Conservation (phyloP, 2,329 filamentous ascomycete species). For the Phialophora macrospora region DNA sequence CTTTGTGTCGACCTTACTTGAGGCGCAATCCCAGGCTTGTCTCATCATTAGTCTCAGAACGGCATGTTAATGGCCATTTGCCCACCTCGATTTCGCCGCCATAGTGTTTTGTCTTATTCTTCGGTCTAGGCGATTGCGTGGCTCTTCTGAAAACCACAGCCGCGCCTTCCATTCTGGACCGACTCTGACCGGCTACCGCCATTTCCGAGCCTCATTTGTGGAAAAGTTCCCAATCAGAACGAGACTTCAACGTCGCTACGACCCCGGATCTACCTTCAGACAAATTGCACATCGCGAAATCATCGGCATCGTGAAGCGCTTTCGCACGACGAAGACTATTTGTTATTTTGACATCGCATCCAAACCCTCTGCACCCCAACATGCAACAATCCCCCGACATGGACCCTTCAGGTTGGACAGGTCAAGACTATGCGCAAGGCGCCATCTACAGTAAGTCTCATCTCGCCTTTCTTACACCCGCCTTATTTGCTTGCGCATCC, state of each 20-base stretch:
- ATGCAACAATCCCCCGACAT: conserved; percentile 32
- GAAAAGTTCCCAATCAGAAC: conserved; percentile 8
- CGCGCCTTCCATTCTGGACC: conserved; percentile 16
- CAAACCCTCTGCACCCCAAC: conserved; percentile 20
- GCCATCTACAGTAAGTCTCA: conserved; percentile 26
- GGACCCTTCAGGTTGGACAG: conserved; percentile 28
- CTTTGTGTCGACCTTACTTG: conserved; percentile 22
- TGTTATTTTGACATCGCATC: conserved; percentile 27
- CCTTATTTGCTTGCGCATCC: background rate
- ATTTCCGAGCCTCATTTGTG: conserved; percentile 13
- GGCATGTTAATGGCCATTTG: conserved; percentile 23
- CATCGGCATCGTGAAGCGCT: background rate
- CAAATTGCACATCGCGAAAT: conserved; percentile 2
- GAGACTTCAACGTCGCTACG: conserved; percentile 2
- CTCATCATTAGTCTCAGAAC: conserved; percentile 30
- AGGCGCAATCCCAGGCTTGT: conserved; percentile 14
- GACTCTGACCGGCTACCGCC: conserved; percentile 15
- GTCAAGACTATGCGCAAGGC: conserved; percentile 30
- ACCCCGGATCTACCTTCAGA: conserved; percentile 1
- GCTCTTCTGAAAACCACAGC: conserved; percentile 10
- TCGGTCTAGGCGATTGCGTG: conserved; percentile 20
- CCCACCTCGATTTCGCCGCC: conserved; percentile 11
- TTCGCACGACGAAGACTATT: conserved; percentile 13
- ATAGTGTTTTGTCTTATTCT: conserved; percentile 11
- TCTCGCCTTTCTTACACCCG: background rate